phyloP scores from a whole-genome alignment of 352 stramenopile genomes.

The Phytopythium helicoides region DNA sequence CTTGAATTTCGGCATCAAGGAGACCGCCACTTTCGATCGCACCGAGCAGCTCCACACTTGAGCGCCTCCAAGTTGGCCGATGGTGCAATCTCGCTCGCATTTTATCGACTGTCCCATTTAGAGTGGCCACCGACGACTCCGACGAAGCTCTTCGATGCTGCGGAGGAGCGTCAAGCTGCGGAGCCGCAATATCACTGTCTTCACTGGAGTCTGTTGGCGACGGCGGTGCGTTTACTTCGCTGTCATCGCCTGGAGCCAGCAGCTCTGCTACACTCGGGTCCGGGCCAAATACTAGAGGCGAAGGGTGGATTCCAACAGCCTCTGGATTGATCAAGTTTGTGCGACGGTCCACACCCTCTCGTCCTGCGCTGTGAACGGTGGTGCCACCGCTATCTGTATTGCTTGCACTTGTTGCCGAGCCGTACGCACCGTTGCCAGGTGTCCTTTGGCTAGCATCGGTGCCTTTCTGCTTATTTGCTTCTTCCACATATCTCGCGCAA shows the following conservation, averaged over 20 bases:
- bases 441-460: conserved; percentile 11
- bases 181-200: conserved; percentile 4
- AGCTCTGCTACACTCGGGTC: conserved; percentile 16
- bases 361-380: background rate
- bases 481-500: conserved; percentile 52
- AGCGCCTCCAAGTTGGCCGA: conserved; percentile 32
- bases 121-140: conserved; percentile 18
- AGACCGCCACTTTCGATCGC: conserved; percentile 57
- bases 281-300: conserved; percentile 35
- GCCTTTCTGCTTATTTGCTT: conserved; percentile 30
- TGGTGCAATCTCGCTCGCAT: background rate
- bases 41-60: conserved; percentile 60
- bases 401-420: background rate
- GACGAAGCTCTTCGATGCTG: conserved; percentile 25
- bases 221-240: conserved; percentile 5
- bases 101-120: background rate
- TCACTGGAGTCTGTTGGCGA: conserved; percentile 30
- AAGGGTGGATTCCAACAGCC: conserved; percentile 18
- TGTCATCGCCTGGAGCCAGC: background rate
- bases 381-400: background rate
- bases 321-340: conserved; percentile 18
- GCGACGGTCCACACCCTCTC: conserved; percentile 14
- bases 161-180: conserved; percentile 6
- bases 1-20: conserved; percentile 33
- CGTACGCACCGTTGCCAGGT: background rate